These are phyloP conservation scores for Alternaria longipes DNA, from an alignment of 2,329 filamentous ascomycete genomes.

Conservation along the genomic window DNA sequence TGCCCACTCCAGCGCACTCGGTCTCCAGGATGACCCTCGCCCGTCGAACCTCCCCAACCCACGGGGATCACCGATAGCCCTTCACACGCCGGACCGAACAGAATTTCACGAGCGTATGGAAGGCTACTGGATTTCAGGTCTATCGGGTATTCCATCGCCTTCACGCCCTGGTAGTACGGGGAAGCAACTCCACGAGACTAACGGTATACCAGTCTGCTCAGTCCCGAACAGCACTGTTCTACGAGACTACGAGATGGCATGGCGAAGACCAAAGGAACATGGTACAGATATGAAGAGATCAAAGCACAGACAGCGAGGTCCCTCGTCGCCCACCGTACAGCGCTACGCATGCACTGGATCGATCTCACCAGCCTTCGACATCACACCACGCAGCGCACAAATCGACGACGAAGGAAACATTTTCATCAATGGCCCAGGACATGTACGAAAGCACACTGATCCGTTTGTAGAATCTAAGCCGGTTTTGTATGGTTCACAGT, in stretches of 20 bases:
- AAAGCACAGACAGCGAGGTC: neutral
- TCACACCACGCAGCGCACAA: neutral
- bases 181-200: neutral
- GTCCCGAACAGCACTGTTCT: neutral
- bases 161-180: neutral
- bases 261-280: neutral
- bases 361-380: neutral
- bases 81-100: neutral
- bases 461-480: conserved; percentile 9
- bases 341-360: neutral
- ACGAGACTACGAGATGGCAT: neutral
- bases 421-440: neutral
- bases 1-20: neutral
- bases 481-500: too few relatives aligned
- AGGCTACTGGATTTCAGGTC: neutral
- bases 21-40: too few relatives aligned
- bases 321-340: neutral
- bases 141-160: conserved; percentile 4
- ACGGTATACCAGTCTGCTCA: neutral
- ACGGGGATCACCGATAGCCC: neutral
- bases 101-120: neutral
- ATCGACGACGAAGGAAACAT: neutral
- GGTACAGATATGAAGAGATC: neutral
- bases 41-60: neutral
- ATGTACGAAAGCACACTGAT: conserved; percentile 14